phyloP scores from a whole-genome alignment of 208 protist species.

The Acanthamoeba castellanii region DNA sequence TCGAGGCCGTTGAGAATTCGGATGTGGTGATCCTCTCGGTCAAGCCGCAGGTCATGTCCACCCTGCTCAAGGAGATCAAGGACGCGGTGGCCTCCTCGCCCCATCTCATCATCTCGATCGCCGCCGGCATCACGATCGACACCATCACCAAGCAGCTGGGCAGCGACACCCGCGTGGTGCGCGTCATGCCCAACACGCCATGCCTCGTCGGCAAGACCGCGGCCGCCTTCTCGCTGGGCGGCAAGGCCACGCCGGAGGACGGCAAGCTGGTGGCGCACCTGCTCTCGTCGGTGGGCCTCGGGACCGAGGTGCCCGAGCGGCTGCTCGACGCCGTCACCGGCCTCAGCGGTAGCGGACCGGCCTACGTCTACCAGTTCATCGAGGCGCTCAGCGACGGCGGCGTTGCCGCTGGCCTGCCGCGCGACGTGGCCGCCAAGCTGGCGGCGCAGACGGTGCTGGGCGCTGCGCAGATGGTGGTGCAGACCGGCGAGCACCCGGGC shows the following conservation, averaged over 20 bases:
- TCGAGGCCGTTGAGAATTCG: conserved; percentile 86
- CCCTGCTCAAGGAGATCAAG: conserved; percentile 85
- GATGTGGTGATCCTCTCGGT: conserved; percentile 95
- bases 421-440: conserved; percentile 92
- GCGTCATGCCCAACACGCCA: conserved; percentile 97
- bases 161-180: conserved; percentile 88
- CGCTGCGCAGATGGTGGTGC: conserved; percentile 94
- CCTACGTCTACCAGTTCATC: conserved; percentile 97
- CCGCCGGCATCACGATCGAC: conserved; percentile 92
- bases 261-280: conserved; percentile 59
- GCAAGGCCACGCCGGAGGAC: conserved; percentile 82
- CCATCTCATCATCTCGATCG: conserved; percentile 93
- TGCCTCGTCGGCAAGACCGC: conserved; percentile 91
- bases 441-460: conserved; percentile 95
- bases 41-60: conserved; percentile 93
- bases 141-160: conserved; percentile 90
- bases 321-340: conserved; percentile 90
- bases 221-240: conserved; percentile 86
- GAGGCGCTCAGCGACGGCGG: conserved; percentile 97
- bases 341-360: conserved; percentile 95
- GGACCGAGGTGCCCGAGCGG: conserved; percentile 48
- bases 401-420: conserved; percentile 93
- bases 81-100: conserved; percentile 20
- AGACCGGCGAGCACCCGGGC: conserved; percentile 87
- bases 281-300: conserved; percentile 41